Evolutionary conservation across 345 rosid genomes (phyloP), one percentile per base, ranked within the genome.

Genomic region (Citrus unshiu): DNA sequence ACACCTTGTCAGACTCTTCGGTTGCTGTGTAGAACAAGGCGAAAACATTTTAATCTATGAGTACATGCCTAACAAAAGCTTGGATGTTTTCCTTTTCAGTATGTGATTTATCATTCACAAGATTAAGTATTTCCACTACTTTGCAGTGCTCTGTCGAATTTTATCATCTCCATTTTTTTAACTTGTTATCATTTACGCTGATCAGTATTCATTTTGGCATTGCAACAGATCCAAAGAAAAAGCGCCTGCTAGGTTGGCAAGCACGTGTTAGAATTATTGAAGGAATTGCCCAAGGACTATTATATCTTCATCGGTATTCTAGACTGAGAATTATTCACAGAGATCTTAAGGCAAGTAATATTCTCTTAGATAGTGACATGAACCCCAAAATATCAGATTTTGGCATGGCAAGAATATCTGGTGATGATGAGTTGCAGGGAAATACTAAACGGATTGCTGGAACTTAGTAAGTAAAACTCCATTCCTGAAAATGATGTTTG

Each of bases 301-400:
- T 86, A 65, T 86, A 86, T 76, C 89, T 86, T 39, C 87, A 86
- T n/a, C 70, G 34, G 3, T 79, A 81, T 73, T 79, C 87, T 1
- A 78, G 83, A 72, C 34, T 81, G 2, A 59, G 81, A 74, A 73
- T 84, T 46, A 81, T 84, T 34, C 86, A 81, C 18, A 39, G 80
- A 78, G 85, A 81, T 75, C 74, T 84, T 0, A 86, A 86, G 34
- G 58, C 82, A 37, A 84, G 89, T 71, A 86, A 86, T 58, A 73
- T 86, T 68, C 70, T 90, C 62, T 40, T 89, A 39, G 90, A 86
- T 32, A 77, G 49, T 1, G 70, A 86, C 69, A 85, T 89, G 88
- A 86, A 81, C 29, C 91, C 90, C 0, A 87, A 88, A 79, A 90
- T 89, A 30, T 84, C 89, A 0, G 90, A 90, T 62, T 90, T 87